Conservation (phyloP, 1,284 basidiomycete genomes). For the Leccinum subrobustum region DNA sequence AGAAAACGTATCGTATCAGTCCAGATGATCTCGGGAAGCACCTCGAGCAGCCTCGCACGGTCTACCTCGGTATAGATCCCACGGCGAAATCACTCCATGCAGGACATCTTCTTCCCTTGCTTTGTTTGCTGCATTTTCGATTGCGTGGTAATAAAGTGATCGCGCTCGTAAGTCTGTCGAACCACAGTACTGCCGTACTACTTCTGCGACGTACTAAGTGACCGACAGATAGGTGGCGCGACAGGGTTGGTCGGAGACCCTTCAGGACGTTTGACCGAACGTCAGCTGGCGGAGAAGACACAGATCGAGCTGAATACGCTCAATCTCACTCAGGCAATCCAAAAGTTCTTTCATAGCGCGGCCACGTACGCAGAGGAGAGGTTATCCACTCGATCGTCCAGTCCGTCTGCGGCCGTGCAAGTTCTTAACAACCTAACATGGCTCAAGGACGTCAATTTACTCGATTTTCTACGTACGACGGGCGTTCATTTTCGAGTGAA, state of each 20-base stretch:
- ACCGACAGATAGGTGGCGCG: conserved; percentile 87
- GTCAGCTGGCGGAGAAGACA: conserved; percentile 62
- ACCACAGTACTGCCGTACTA: conserved; percentile 5
- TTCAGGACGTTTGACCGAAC: conserved; percentile 84
- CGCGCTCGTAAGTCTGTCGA: conserved; percentile 61
- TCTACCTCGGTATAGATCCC: conserved; percentile 94
- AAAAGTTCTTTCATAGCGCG: conserved; percentile 72
- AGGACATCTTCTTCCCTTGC: conserved; percentile 89
- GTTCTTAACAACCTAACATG: conserved; percentile 88
- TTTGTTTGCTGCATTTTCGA: conserved; percentile 87
- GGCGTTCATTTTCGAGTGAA: conserved; percentile 85
- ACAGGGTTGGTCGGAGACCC: conserved; percentile 98
- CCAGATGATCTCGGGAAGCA: conserved; percentile 29
- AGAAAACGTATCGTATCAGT: conserved; percentile 13
- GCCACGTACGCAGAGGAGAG: conserved; percentile 54
- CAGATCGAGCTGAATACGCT: conserved; percentile 69
- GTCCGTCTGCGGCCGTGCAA: conserved; percentile 33
- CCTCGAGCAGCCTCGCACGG: conserved; percentile 44
- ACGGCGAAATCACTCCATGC: conserved; percentile 89
- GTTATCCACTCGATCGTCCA: conserved; percentile 19
- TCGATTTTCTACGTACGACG: conserved; percentile 84
- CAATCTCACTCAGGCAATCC: conserved; percentile 65
- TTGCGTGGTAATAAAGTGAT: conserved; percentile 79
- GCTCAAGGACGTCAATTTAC: conserved; percentile 70
- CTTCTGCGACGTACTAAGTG: conserved; percentile 2